phyloP scores from a whole-genome alignment of 225 moss, liverwort and hornwort species.

The Physcomitrellopsis africana region DNA sequence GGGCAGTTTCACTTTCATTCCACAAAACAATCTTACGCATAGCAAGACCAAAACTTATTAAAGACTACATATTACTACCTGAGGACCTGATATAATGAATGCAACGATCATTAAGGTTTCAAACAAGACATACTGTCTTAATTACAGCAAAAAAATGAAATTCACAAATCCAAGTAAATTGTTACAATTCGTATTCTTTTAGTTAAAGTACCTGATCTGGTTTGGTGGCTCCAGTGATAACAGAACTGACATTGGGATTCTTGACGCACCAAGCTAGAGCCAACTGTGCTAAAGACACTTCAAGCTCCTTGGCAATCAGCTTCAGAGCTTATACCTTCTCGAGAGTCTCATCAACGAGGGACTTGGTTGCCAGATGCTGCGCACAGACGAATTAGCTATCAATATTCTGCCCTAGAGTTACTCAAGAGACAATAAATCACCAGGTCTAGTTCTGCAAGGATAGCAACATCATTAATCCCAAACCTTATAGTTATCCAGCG shows the following conservation, averaged over 20 bases:
- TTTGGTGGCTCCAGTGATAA: constrained; percentile 93
- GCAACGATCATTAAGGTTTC: no score
- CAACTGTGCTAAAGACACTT: constrained; percentile 79
- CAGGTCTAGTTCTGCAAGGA: neutral
- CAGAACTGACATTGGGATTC: constrained; percentile 89
- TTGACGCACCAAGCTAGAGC: constrained; percentile 86
- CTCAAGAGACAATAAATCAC: neutral
- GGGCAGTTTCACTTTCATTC: no score
- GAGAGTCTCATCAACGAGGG: constrained; percentile 74
- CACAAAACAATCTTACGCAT: neutral
- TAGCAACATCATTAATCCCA: neutral
- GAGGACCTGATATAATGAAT: no score
- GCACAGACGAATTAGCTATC: constrained; percentile 8
- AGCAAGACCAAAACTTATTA: neutral
- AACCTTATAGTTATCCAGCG: constrained; percentile 81
- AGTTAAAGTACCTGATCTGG: constrained; percentile 72
- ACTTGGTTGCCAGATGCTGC: constrained; percentile 68
- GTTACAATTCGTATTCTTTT: neutral
- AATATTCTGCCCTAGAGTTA: neutral
- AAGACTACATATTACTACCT: neutral
- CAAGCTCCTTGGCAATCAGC: constrained; percentile 70
- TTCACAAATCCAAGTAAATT: no score
- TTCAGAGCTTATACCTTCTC: constrained; percentile 74
- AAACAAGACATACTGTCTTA: no score
- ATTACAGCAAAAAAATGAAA: no score